Percentiles rank a stretch among this genome's conserved stretches.
Conservation (phyloP, 768 basidiomycete genomes). For the Panaeolus papilionaceus region DNA sequence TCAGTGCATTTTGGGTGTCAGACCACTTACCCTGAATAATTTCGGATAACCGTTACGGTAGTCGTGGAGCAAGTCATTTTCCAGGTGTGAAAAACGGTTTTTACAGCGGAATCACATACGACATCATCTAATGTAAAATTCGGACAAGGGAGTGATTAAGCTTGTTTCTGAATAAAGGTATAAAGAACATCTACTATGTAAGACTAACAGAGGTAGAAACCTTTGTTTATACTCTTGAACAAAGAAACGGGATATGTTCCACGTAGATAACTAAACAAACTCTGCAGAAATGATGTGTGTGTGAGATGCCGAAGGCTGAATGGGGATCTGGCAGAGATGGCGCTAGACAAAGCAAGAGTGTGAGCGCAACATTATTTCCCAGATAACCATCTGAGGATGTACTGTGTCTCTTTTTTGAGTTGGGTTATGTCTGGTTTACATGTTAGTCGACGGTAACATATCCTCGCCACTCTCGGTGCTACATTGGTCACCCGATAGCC, state of each 20-base stretch:
- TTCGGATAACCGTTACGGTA: conserved; percentile 13
- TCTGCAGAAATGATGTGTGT: not conserved
- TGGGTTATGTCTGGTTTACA: not conserved
- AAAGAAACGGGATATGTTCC: not conserved
- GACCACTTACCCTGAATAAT: conserved; percentile 6
- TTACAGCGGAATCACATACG: not conserved
- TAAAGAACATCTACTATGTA: not conserved
- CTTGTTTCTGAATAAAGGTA: not conserved
- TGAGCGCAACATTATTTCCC: not conserved
- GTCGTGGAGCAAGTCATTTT: conserved; percentile 3
- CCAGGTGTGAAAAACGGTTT: not conserved
- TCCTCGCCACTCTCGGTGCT: not conserved
- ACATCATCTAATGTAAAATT: conserved; percentile 7
- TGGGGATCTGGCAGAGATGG: conserved; percentile 1
- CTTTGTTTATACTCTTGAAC: not conserved
- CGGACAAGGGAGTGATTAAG: not conserved
- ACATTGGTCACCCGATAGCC: not conserved
- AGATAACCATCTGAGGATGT: not conserved
- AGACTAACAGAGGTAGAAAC: not conserved
- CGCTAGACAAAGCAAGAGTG: conserved; percentile 7
- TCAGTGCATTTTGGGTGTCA: conserved; percentile 8
- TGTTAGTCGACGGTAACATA: not conserved
- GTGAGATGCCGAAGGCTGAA: not conserved
- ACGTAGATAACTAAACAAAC: not conserved
- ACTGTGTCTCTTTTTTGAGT: not conserved